phyloP scores from a whole-genome alignment of 305 asterid species.

The Fraxinus dipetala region DNA sequence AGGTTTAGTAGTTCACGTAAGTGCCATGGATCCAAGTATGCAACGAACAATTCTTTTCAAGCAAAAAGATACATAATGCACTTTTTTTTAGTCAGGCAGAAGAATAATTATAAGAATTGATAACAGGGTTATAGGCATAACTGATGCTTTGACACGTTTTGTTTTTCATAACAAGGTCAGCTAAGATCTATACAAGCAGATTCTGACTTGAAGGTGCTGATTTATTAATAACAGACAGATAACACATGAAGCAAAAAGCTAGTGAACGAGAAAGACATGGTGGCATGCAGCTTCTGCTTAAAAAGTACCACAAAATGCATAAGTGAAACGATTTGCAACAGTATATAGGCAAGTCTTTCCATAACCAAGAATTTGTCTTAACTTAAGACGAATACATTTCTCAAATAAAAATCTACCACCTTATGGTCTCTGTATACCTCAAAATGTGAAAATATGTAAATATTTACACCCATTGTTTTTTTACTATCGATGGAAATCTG shows the following conservation, averaged over 20 bases:
- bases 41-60: slow-evolving; percentile 10
- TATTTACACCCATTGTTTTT: not conserved
- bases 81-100: not conserved
- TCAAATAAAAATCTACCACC: not conserved
- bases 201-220: not conserved
- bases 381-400: not conserved
- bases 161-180: not conserved
- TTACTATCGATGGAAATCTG: not conserved
- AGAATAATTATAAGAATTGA: not conserved
- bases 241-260: not conserved
- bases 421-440: not conserved
- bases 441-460: not conserved
- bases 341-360: not conserved
- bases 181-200: not conserved
- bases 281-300: not conserved
- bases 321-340: not conserved
- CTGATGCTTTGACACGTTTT: not conserved
- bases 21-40: slow-evolving; percentile 1
- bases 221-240: not conserved
- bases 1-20: not conserved
- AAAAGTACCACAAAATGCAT: not conserved
- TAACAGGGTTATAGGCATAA: not conserved
- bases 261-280: not conserved
- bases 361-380: not conserved
- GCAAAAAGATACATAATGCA: not conserved